phyloP scores from a whole-genome alignment of 345 rosid species.

The Ceriops zippeliana region DNA sequence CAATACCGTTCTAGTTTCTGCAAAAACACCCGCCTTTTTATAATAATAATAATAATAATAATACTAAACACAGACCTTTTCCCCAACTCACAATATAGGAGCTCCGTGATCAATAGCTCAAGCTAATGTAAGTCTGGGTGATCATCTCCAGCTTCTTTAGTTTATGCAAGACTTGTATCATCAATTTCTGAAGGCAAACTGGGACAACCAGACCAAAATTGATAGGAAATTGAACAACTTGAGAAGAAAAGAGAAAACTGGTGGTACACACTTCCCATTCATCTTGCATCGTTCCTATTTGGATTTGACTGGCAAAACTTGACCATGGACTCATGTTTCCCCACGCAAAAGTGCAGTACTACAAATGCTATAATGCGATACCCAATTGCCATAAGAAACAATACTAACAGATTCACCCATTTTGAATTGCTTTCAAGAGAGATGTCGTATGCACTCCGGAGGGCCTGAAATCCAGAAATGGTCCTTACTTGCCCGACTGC shows the following conservation, averaged over 20 bases:
- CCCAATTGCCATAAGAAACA: constrained; percentile 74
- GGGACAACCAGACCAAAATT: background rate
- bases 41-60: no score
- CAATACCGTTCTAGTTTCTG: no score
- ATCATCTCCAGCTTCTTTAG: background rate
- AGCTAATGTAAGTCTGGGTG: no score
- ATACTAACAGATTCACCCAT: constrained; percentile 78
- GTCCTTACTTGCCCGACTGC: constrained; percentile 93
- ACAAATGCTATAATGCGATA: constrained; percentile 64
- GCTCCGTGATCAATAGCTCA: no score
- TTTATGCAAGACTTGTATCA: background rate
- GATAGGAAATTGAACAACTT: background rate
- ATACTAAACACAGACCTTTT: no score
- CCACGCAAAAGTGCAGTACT: constrained; percentile 49
- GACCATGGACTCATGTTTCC: constrained; percentile 25
- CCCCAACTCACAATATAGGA: no score
- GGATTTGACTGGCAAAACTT: constrained; percentile 35
- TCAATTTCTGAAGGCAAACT: background rate
- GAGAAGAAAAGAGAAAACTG: background rate
- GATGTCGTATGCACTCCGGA: constrained; percentile 64
- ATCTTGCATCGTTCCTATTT: constrained; percentile 43
- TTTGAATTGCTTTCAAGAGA: constrained; percentile 67
- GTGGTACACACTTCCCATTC: constrained; percentile 20
- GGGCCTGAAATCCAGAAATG: constrained; percentile 79
- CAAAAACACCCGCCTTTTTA: no score